Base-by-base conservation (phyloP, 2,329 filamentous ascomycete species). In the Ceratocystis variospora region DNA sequence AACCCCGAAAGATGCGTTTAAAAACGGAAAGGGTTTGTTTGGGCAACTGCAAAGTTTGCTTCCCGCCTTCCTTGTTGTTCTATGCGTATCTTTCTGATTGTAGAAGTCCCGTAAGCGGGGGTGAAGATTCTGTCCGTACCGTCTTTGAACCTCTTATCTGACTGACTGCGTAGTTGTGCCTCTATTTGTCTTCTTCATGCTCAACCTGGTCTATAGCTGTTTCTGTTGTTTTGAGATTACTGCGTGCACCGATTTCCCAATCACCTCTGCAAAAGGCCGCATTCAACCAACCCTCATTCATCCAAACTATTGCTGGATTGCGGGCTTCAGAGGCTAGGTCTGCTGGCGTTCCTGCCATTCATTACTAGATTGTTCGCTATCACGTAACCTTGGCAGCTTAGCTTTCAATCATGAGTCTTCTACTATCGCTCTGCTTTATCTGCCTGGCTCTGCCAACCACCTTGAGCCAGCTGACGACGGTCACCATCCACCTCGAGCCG, bases 401-500 rank as follows among this genome's bases (percentile, higher is more conserved):
- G 5, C 19, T 28, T n/a, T 55, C 41, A 8, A 12, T 5, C 25
- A 59, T 59, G 37, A 15, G 37, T 2, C 17, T 25, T n/a, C 22
- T 62, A 2, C 5, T 25, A 12, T 31, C 44, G 33, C 55, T 59
- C n/a, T 59, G 55, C 55, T 19, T 37, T 4, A 10, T 59, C 33
- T 59, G 15, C 33, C 31, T 59, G 55, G 55, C 33, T 25, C 55
- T 59, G 28, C 55, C 55, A 19, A n/a, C 28, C 28, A 50, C 61
- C 12, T 25, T 45, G 12, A 19, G 31, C 61, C 37, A 50, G 41
- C 25, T 66, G n/a, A 64, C 67, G 3, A 62, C 55, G 3, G 17
- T 66, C 3, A 66, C 67, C 2, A 65, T 66, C 25, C 31, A 61
- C 5, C 48, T 46, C 28, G 48, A 61, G 15, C 48, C 50, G 12